phyloP scores from a whole-genome alignment of 306 rosid genomes.

The Vigna angularis region DNA sequence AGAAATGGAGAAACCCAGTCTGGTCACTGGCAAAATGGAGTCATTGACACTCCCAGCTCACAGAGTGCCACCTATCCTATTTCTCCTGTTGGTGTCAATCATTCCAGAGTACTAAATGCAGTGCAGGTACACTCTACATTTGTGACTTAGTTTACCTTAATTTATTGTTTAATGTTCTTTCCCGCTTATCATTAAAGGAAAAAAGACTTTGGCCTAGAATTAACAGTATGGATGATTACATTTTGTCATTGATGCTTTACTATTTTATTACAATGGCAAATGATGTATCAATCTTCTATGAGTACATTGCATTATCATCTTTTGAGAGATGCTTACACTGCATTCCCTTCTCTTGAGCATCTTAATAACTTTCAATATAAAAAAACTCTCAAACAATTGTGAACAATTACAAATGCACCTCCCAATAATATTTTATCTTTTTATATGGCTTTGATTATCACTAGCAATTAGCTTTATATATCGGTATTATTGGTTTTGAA shows the following conservation, averaged over 20 bases:
- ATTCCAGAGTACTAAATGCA: slow-evolving; percentile 94
- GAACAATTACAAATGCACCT: neutral
- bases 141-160: slow-evolving; percentile 2
- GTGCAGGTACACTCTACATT: slow-evolving; percentile 71
- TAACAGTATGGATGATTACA: slow-evolving; percentile 5
- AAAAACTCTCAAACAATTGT: neutral
- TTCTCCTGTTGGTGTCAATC: slow-evolving; percentile 92
- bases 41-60: slow-evolving; percentile 89
- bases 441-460: neutral
- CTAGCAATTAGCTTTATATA: neutral
- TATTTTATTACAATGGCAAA: slow-evolving; percentile 11
- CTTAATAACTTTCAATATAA: neutral
- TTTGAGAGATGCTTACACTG: neutral
- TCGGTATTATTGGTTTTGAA: neutral
- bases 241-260: slow-evolving; percentile 15
- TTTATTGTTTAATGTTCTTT: neutral
- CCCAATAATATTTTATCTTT: neutral
- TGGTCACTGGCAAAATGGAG: slow-evolving; percentile 98
- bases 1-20: slow-evolving; percentile 95
- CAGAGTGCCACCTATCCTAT: slow-evolving; percentile 69
- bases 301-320: neutral
- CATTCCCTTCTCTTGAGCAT: neutral
- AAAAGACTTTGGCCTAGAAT: neutral
- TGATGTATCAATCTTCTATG: slow-evolving; percentile 10
- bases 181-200: neutral